Evolutionary conservation across 1,284 basidiomycete genomes (phyloP), one percentile per base, ranked within the genome.

Genomic region (Wallemia mellicola): DNA sequence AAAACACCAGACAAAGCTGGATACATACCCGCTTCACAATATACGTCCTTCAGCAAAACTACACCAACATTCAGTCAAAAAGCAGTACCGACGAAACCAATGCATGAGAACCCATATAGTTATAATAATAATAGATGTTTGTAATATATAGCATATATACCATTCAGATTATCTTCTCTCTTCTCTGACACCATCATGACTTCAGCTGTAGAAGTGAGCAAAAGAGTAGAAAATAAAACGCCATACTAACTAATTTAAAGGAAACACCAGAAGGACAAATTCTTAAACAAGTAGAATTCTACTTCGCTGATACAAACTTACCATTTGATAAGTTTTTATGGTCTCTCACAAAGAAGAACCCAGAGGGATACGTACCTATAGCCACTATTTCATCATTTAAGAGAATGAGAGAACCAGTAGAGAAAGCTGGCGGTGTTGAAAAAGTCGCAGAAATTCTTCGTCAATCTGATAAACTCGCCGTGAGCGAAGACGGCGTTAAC

Each of bases 261-360:
- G n/a, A n/a, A n/a, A n/a, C n/a, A n/a, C 38, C 38, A 48, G 14
- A 11, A 5, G 14, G 22, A 48, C 5, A 11, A 11, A 48, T 48
- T n/a, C 38, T 48, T n/a, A 48, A 48, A 3, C 38, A 48, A 94
- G 91, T 95, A 67, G 86, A 92, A 70, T 98, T 96, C 72, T 98
- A 98, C 76, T 91, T 98, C 72, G 84, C 84, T 59, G 87, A 94
- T 71, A 79, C 88, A 28, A 98, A 98, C 73, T 77, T 98, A 58
- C 92, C 94, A 15, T 91, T 81, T 66, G 94, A 96, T 78, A 89
- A 85, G 81, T 96, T 94, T 75, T 88, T 96, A 80, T 96, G 87
- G 83, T 80, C 82, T 11, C 71, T 91, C 58, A 80, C 88, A 67
- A 78, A 79, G 28, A 71, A 70, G 63, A 81, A 79, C 66, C 71